Conservation (phyloP, 108 stramenopile species). For the Cyclostephanos invisitatus region DNA sequence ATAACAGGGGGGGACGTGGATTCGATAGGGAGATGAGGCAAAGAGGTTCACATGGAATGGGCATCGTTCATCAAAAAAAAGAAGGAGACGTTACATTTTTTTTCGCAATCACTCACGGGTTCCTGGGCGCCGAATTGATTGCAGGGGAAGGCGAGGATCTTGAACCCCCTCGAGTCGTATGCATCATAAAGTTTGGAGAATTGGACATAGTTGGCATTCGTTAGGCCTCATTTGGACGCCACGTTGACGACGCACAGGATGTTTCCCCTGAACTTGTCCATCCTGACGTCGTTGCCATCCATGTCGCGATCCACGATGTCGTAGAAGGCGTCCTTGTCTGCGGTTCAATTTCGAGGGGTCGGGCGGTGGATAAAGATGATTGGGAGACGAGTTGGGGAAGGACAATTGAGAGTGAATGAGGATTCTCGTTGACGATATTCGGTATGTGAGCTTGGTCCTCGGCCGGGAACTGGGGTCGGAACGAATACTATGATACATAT, state of each 20-base stretch:
- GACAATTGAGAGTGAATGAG: no score
- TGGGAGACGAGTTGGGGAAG: no score
- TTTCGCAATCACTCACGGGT: constrained; percentile 58
- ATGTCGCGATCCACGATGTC: constrained; percentile 55
- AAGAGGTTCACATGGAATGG: no score
- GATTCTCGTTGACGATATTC: no score
- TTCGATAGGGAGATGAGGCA: no score
- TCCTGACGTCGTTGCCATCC: constrained; percentile 51
- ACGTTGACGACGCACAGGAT: constrained; percentile 80
- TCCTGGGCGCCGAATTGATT: constrained; percentile 83
- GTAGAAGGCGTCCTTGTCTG: constrained; percentile 53
- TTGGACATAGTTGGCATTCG: constrained; percentile 56
- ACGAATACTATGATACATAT: not conserved
- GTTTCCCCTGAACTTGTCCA: constrained; percentile 56
- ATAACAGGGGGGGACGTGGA: no score
- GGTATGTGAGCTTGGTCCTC: not conserved
- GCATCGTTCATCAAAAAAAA: not conserved
- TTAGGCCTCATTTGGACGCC: constrained; percentile 68
- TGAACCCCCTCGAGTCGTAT: constrained; percentile 54
- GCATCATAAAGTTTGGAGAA: constrained; percentile 56
- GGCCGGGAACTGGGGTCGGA: no score
- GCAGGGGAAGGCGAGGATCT: constrained; percentile 83
- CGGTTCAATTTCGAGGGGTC: no score
- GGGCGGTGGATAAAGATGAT: no score
- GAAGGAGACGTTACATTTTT: not conserved